A percentile compares a stretch with the other conserved stretches of the same genome.
Conservation (phyloP, 2,329 filamentous ascomycete genomes). For the Eutypa lata region DNA sequence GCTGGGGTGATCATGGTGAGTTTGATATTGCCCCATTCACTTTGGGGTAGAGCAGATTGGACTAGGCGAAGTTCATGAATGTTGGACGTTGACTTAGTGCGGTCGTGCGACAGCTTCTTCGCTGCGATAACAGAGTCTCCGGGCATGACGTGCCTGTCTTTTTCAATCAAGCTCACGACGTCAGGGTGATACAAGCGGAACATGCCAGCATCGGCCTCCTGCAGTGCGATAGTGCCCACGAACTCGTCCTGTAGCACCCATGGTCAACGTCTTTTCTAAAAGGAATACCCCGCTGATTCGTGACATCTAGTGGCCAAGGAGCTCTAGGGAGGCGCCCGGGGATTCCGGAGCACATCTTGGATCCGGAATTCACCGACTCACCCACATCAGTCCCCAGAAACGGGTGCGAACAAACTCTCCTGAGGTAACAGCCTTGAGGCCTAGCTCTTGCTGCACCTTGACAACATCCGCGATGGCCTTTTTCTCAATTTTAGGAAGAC, state of each 20-base stretch:
- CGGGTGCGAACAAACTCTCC: conserved; percentile 64
- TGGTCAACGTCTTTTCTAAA: background rate
- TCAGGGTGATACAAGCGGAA: conserved; percentile 55
- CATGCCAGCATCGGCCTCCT: conserved; percentile 49
- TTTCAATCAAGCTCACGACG: conserved; percentile 51
- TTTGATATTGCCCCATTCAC: conserved; percentile 50
- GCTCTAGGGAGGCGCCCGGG: background rate
- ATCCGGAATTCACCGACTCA: background rate
- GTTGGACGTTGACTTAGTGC: conserved; percentile 42
- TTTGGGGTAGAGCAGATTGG: conserved; percentile 43
- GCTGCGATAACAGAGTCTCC: conserved; percentile 54
- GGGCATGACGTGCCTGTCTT: conserved; percentile 52
- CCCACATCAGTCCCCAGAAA: conserved; percentile 52
- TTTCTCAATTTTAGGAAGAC: conserved; percentile 60
- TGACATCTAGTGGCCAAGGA: background rate
- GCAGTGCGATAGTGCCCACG: conserved; percentile 44
- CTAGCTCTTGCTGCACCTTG: conserved; percentile 63
- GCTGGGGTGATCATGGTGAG: conserved; percentile 53
- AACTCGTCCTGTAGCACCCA: conserved; percentile 38
- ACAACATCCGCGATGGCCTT: conserved; percentile 65
- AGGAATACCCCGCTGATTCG: too few species aligned
- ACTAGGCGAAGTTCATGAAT: conserved; percentile 47
- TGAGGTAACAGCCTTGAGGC: conserved; percentile 64
- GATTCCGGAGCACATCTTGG: background rate
- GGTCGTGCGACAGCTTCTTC: conserved; percentile 42